Percentiles rank a stretch among this genome's conserved stretches.
Evolutionary conservation across 2,329 filamentous ascomycete species (phyloP).

Genomic region (Zymoseptoria brevis): DNA sequence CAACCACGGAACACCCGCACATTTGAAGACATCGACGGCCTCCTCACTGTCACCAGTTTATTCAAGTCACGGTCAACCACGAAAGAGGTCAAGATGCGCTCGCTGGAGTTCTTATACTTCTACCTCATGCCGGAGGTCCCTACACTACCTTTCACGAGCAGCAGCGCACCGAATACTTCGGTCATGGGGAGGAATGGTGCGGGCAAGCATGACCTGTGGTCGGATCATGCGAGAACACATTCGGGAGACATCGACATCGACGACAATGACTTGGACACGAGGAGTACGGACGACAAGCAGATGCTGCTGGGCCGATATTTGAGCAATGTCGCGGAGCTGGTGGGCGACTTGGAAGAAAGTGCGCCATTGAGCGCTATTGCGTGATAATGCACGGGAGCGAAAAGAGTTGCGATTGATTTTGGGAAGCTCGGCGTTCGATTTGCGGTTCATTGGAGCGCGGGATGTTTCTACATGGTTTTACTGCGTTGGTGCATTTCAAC

Average conservation of each 20-base stretch:
- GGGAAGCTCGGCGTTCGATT: background rate
- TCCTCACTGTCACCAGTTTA: constrained; percentile 82
- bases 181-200: constrained; percentile 17
- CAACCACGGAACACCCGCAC: constrained; percentile 80
- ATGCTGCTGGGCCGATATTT: constrained; percentile 67
- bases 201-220: constrained; percentile 19
- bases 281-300: constrained; percentile 75
- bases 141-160: constrained; percentile 27
- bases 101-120: constrained; percentile 97
- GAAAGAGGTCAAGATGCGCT: constrained; percentile 84
- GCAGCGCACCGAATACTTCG: constrained; percentile 22
- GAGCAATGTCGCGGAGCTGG: constrained; percentile 74
- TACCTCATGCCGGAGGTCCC: constrained; percentile 87
- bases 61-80: constrained; percentile 84
- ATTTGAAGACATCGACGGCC: constrained; percentile 85
- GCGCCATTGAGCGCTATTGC: constrained; percentile 51
- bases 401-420: background rate
- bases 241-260: constrained; percentile 30
- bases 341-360: constrained; percentile 69
- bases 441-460: background rate
- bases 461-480: too few species aligned
- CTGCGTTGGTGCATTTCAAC: background rate
- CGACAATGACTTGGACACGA: constrained; percentile 39
- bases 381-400: background rate
- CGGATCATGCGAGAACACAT: constrained; percentile 23